phyloP scores from a whole-genome alignment of 108 stramenopile species.

The Chaetoceros tenuissimus region DNA sequence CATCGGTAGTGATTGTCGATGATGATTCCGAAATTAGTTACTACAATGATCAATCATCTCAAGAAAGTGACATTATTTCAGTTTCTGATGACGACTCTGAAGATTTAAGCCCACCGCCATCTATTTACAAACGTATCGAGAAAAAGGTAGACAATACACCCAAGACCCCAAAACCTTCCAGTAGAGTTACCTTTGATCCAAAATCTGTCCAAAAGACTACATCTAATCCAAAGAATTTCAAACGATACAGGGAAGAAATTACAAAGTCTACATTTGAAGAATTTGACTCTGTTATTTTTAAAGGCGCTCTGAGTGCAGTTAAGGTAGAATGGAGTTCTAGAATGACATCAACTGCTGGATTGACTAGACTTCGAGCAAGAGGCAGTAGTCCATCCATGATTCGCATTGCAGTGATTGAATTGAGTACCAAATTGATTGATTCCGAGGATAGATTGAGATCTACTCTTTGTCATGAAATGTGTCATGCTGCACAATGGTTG shows the following conservation, averaged over 20 bases:
- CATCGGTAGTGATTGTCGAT: too few species aligned
- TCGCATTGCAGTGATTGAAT: conserved; percentile 62
- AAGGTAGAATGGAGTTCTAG: conserved; percentile 72
- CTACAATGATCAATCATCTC: too few species aligned
- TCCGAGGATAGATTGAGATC: conserved; percentile 53
- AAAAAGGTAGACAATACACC: too few species aligned
- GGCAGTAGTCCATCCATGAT: conserved; percentile 6
- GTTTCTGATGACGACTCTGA: too few species aligned
- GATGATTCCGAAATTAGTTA: too few species aligned
- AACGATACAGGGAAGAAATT: conserved; percentile 12
- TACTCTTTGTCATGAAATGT: conserved; percentile 91
- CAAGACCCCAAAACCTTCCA: too few species aligned
- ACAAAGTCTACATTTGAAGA: conserved; percentile 32
- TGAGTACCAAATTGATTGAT: conserved; percentile 85
- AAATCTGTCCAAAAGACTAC: too few species aligned
- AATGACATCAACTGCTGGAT: conserved; percentile 76
- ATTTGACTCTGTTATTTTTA: conserved; percentile 45
- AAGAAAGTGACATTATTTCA: too few species aligned
- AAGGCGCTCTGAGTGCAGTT: conserved; percentile 28
- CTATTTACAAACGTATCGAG: too few species aligned
- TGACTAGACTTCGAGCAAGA: conserved; percentile 45
- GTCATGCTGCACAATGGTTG: conserved; percentile 92
- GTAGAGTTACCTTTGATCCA: too few species aligned
- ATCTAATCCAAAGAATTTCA: too few species aligned
- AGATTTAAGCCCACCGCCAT: too few species aligned